phyloP scores from a whole-genome alignment of 1,284 basidiomycete genomes.

The Austroboletus novae-zelandiae region DNA sequence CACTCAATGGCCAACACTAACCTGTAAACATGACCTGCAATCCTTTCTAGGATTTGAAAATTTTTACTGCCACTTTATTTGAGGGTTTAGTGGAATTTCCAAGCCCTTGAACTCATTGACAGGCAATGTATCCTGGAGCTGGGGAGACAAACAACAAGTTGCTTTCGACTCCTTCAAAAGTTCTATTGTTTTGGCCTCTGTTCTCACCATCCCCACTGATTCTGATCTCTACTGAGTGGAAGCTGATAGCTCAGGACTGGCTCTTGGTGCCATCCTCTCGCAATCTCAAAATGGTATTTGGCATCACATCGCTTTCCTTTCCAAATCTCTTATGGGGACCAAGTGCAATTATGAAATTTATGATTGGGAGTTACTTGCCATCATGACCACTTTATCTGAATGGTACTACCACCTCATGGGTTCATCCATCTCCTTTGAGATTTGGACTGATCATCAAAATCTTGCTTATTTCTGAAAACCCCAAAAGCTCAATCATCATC shows the following conservation, averaged over 20 bases:
- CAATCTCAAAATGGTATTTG: too few relatives aligned
- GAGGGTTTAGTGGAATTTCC: too few relatives aligned
- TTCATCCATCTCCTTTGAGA: slow-evolving; percentile 14
- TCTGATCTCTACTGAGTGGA: slow-evolving; percentile 1
- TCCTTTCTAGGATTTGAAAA: neutral
- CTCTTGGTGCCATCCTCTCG: neutral
- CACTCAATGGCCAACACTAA: slow-evolving; percentile 31
- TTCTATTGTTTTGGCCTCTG: neutral
- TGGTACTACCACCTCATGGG: slow-evolving; percentile 31
- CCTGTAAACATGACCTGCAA: slow-evolving; percentile 16
- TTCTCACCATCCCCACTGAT: slow-evolving; percentile 5
- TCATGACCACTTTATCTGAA: slow-evolving; percentile 14
- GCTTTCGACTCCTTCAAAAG: neutral
- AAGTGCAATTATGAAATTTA: too few relatives aligned
- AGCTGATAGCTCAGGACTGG: neutral
- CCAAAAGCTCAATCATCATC: slow-evolving; percentile 32
- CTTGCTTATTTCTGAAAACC: slow-evolving; percentile 21
- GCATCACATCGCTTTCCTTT: too few relatives aligned
- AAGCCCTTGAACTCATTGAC: too few relatives aligned
- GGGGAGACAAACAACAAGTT: neutral
- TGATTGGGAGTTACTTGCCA: neutral
- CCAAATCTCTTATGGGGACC: too few relatives aligned
- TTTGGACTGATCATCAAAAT: too few relatives aligned
- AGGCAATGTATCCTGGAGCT: too few relatives aligned
- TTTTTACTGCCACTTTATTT: neutral